Conservation (phyloP, 768 basidiomycete genomes). For the Wakefieldia striispora region DNA sequence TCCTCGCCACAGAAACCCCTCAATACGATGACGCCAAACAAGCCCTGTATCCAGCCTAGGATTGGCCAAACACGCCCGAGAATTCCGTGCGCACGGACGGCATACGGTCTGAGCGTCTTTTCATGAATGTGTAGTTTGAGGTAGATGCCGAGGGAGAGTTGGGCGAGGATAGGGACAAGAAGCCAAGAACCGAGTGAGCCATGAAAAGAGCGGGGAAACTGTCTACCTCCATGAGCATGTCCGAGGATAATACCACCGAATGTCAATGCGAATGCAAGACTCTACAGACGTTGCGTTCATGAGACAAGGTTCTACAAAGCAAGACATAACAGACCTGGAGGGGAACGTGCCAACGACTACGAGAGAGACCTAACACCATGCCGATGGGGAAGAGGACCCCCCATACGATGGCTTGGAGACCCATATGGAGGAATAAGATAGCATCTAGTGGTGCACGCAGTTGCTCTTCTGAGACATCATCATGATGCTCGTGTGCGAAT, state of each 20-base stretch:
- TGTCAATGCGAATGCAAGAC: conserved; percentile 65
- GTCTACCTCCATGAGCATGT: conserved; percentile 80
- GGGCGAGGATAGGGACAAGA: conserved; percentile 60
- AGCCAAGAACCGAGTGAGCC: conserved; percentile 55
- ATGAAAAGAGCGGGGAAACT: conserved; percentile 74
- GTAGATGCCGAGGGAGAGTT: conserved; percentile 78
- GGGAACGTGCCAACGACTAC: conserved; percentile 90
- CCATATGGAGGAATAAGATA: conserved; percentile 81
- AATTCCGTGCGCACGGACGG: conserved; percentile 69
- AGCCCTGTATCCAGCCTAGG: conserved; percentile 84
- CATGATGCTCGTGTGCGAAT: conserved; percentile 60
- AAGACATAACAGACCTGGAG: conserved; percentile 49
- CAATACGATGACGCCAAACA: conserved; percentile 78
- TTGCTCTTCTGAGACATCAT: conserved; percentile 59
- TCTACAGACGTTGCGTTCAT: conserved; percentile 36
- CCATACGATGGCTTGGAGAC: conserved; percentile 77
- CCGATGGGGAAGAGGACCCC: conserved; percentile 84
- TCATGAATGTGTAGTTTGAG: conserved; percentile 92
- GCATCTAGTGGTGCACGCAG: conserved; percentile 66
- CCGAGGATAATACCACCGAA: conserved; percentile 77
- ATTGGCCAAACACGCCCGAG: conserved; percentile 83
- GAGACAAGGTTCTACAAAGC: not conserved
- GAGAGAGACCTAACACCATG: conserved; percentile 72
- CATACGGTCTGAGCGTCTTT: conserved; percentile 64
- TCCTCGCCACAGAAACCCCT: conserved; percentile 75